Base-by-base conservation (phyloP, 192 early-diverging fungal species). In the Backusella luteola region DNA sequence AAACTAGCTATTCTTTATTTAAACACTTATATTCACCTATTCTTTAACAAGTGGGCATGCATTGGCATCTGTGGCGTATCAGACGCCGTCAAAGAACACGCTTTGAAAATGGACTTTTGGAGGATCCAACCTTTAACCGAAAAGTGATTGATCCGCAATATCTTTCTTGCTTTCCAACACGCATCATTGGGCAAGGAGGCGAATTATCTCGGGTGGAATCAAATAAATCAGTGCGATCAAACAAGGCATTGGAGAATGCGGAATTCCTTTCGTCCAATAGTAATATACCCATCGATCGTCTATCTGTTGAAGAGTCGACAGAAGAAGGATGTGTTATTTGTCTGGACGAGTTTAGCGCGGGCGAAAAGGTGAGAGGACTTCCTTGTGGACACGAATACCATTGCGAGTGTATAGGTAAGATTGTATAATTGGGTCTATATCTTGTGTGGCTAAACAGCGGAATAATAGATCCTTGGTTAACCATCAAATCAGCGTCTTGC, bases 311-410 rank as follows among this genome's bases (percentile, higher is more conserved):
- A 6, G 34, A 63, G 6, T 49, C 67, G 49, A 56, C 53, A 26
- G 73, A 66, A 49, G 84, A 84, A 34, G 81, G 77, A 0, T 90
- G 87, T 66, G 88, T 86, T 38, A 84, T 89, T 32, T 90, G 89
- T 63, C 32, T 90, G 38, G 89, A 90, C 49, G 89, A 89, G 5
- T 90, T 87, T 80, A 72, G 71, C 19, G 38, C 76, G 12, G 89
- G 89, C 0, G 89, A 90, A n/a, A 77, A 83, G 36, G 71, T 90
- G 63, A 68, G 89, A 34, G 76, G 67, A 35, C 75, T 90, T 19
- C 87, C 87, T 38, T 90, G 89, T 75, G 78, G 56, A 17, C 89
- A 90, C 67, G 88, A 88, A 36, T 90, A 86, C 72, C 89, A 90
- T 59, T 84, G 84, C 70, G 88, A 89, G 73, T 89, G 88, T 73